Evolutionary conservation across 2,329 filamentous ascomycete genomes (phyloP), one percentile per base, ranked within the genome.

Genomic region (Pyricularia sp.): DNA sequence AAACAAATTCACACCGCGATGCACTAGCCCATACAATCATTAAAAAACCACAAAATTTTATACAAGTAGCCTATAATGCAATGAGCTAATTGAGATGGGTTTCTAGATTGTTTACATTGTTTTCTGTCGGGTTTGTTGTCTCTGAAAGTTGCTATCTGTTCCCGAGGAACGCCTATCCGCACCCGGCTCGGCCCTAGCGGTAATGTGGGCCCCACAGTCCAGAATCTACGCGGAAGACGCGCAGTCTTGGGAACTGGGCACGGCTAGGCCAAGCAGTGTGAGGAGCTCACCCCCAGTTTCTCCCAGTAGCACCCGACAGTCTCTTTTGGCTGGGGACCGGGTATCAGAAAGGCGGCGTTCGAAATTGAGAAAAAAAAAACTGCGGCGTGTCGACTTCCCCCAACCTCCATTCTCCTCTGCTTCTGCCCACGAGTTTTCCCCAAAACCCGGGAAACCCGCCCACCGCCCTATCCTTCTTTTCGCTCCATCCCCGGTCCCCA

Each of bases 391-490:
- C 59, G 25, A 28, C 10, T 63, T 55, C 71, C 36, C 70, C 74
- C 73, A 73, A 73, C 74, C 67, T 68, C 59, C 58, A 68, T 59
- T 28, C 61, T 59, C 36, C 58, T 61, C 58, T 59, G 63, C 58
- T 26, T 42, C 23, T 42, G 23, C 50, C 26, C 23, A 64, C 31
- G 58, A 68, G 59, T 55, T 61, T 61, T 26, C 23, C 58, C n/a
- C 58, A 20, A 61, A 61, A 61, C n/a, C 58, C 9, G 11, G 58
- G 58, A n/a, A 61, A 61, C 6, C 23, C 58, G n/a, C 25, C 58
- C 14, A 55, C 42, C 42, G 25, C 25, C 58, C 58, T 61, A 25
- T 26, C 58, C 58, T 26, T 61, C 25, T 17, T 61, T 61, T 61
- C 58, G 23, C 23, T 28, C 58, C 64, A 31, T 65, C 64, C n/a